These are phyloP conservation scores for Pleurotus salmoneostramineus DNA, from an alignment of 768 basidiomycete genomes.

Conservation along the genomic window DNA sequence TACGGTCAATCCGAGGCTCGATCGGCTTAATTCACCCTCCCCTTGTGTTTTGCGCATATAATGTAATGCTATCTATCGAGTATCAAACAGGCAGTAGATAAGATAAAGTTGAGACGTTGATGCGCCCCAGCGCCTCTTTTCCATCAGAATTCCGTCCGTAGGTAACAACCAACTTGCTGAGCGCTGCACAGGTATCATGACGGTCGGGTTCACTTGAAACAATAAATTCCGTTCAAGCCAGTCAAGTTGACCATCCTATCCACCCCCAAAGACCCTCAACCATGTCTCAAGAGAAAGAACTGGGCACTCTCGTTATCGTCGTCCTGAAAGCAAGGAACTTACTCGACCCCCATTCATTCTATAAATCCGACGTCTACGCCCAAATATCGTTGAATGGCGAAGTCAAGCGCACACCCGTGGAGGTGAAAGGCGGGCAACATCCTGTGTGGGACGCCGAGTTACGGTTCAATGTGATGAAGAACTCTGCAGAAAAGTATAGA, in stretches of 20 bases:
- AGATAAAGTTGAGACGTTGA: background rate
- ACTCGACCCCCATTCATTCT: constrained; percentile 77
- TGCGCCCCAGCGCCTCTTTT: background rate
- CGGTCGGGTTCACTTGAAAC: background rate
- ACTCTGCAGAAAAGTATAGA: constrained; percentile 48
- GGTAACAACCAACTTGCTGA: background rate
- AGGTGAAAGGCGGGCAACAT: constrained; percentile 66
- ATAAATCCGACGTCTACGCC: constrained; percentile 89
- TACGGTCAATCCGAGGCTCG: constrained; percentile 21
- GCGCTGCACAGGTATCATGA: constrained; percentile 3
- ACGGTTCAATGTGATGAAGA: constrained; percentile 67
- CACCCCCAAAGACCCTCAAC: background rate
- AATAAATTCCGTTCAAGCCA: background rate
- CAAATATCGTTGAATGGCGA: constrained; percentile 54
- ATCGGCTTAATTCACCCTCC: no score
- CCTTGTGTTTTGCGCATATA: no score
- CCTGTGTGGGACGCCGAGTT: constrained; percentile 92
- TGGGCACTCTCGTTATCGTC: constrained; percentile 84
- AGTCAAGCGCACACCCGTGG: constrained; percentile 13
- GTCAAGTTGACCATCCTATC: background rate
- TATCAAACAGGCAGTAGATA: background rate
- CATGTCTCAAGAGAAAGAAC: constrained; percentile 40
- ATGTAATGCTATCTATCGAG: no score
- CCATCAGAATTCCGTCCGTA: background rate
- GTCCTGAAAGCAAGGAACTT: constrained; percentile 84